Base-by-base conservation (phyloP, 1,284 basidiomycete genomes). In the Fistulina hepatica region DNA sequence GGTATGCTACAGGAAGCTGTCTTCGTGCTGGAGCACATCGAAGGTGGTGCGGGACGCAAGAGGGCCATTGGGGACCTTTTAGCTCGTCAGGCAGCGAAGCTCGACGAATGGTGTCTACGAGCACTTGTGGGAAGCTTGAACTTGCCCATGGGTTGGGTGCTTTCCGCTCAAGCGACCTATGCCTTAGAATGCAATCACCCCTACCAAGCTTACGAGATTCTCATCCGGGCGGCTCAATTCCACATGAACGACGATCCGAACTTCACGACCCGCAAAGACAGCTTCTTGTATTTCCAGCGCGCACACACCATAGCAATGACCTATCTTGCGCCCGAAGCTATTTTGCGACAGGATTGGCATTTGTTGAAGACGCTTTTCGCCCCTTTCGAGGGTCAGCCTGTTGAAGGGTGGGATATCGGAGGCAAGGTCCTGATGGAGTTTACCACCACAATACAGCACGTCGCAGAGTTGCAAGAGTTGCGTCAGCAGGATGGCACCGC, bases 1-100 rank as follows among this genome's bases (percentile, higher is more conserved):
- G 91, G 82, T 9, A 67, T 84, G 65, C 76, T 93, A 58, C 80
- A 84, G 47, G 86, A 91, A 62, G 83, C 92, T 3, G 73, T 75
- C 1, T 97, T 97, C 54, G 84, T 97, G 7, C 62, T 97, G 41
- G 64, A 97, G 37, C 93, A 97, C 57, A 64, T 98, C 11, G 85
- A 93, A 55, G 73, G 81, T 12, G 69, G 76, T 17, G 64, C 68
- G 23, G 79, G 83, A 41, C 77, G 95, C 37, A 71, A 76, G 49
- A 78, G 76, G 44, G 83, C 88, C 0, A 71, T 98, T 50, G 83
- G 81, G 51, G 82, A 85, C 33, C 62, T 97, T 15, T 64, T 98
- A 1, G 64, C 73, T 19, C 76, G 92, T 6, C 81, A 84, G 27
- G 84, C 82, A 1, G 62, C 69, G 6, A 67, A 65, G 21, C 58